These are phyloP conservation scores for Lunasporangiospora selenospora DNA, from an alignment of 192 early-diverging fungal species.

Conservation along the genomic window DNA sequence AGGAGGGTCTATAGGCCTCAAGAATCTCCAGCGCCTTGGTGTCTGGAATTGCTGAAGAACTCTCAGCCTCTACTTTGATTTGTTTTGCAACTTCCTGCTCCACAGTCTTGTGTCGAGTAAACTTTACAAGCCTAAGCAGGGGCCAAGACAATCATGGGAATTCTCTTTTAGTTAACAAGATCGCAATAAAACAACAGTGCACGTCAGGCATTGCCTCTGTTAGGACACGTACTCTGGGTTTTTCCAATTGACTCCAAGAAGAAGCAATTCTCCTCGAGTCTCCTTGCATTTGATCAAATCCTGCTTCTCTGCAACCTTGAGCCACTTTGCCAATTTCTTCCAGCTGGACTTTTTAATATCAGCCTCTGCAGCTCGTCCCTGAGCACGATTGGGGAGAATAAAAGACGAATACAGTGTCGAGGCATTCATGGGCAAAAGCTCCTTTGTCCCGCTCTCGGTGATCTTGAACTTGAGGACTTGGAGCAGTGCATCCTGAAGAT, in stretches of 20 bases:
- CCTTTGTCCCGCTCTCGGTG: constrained; percentile 55
- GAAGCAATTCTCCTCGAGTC: constrained; percentile 64
- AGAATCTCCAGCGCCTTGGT: constrained; percentile 46
- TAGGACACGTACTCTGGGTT: constrained; percentile 59
- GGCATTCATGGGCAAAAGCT: constrained; percentile 74
- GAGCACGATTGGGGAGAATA: constrained; percentile 72
- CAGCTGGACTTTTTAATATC: constrained; percentile 87
- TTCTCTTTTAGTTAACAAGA: background rate
- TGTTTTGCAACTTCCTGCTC: constrained; percentile 29
- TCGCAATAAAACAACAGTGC: too few species aligned
- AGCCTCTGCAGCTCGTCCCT: constrained; percentile 55
- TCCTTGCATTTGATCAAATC: constrained; percentile 88
- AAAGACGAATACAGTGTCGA: constrained; percentile 80
- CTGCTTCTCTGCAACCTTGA: constrained; percentile 87
- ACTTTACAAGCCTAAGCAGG: background rate
- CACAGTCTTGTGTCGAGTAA: constrained; percentile 40
- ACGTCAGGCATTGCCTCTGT: constrained; percentile 1
- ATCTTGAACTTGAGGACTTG: constrained; percentile 76
- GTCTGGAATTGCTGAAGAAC: constrained; percentile 3
- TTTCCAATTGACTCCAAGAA: constrained; percentile 65
- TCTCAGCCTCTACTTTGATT: constrained; percentile 23
- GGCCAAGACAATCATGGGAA: background rate
- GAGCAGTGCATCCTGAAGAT: constrained; percentile 72
- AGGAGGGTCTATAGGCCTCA: constrained; percentile 64
- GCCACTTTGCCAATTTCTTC: constrained; percentile 90